phyloP scores from a whole-genome alignment of 305 asterid genomes.

The Plantago lanceolata region DNA sequence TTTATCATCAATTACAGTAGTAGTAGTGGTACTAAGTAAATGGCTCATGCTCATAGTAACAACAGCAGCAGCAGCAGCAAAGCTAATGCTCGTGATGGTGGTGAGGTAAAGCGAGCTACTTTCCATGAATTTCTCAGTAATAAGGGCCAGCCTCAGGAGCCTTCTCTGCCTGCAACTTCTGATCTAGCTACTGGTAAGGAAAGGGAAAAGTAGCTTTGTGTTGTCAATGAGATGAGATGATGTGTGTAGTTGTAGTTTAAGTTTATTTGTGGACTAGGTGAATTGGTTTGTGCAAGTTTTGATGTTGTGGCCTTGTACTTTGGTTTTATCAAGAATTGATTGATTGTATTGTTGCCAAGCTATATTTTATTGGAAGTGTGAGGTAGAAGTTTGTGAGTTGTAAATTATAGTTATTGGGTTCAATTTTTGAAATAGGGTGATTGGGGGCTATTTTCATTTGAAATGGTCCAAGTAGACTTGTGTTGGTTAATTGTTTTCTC shows the following conservation, averaged over 20 bases:
- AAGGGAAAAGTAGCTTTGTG: background rate
- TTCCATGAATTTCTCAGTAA: constrained; percentile 84
- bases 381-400: background rate
- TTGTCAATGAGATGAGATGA: background rate
- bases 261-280: constrained; percentile 5
- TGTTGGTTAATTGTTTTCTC: no score
- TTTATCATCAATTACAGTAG: no score
- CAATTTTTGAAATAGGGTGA: no score
- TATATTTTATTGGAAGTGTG: no score
- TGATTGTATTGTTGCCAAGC: no score
- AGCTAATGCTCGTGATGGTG: constrained; percentile 28
- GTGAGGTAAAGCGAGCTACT: constrained; percentile 52
- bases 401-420: no score
- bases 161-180: constrained; percentile 50
- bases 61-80: constrained; percentile 29
- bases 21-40: no score
- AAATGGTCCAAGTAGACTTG: no score
- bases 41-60: constrained; percentile 69
- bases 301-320: background rate
- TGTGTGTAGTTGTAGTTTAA: background rate
- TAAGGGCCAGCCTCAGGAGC: constrained; percentile 40
- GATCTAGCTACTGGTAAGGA: constrained; percentile 76
- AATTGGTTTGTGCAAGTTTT: background rate
- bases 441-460: no score
- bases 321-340: no score